phyloP scores from a whole-genome alignment of 2,329 filamentous ascomycete species.

The Aspergillus persii region DNA sequence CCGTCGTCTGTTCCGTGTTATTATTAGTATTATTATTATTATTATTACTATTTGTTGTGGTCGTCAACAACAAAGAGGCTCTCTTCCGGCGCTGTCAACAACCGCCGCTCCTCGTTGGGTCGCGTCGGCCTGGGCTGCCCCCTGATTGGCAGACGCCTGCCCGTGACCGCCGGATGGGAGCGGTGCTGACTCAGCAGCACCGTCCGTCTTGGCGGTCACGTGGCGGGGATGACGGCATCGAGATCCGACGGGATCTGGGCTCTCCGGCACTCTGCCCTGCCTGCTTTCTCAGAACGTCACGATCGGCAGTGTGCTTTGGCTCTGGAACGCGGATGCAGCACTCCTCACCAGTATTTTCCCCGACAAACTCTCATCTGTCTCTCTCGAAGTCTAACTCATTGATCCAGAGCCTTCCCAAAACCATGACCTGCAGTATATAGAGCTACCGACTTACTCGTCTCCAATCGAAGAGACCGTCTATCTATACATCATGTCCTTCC shows the following conservation, averaged over 20 bases:
- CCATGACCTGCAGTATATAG: neutral
- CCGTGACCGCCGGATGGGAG: slow-evolving; percentile 20
- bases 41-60: slow-evolving; percentile 43
- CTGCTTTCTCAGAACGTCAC: neutral
- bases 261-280: too few species aligned
- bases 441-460: neutral
- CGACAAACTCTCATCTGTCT: too few species aligned
- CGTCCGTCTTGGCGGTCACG: slow-evolving; percentile 11
- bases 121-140: slow-evolving; percentile 25
- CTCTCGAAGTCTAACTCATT: too few species aligned
- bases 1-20: too few species aligned
- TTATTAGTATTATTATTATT: slow-evolving; percentile 2
- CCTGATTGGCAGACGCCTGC: slow-evolving; percentile 27
- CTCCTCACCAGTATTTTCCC: too few species aligned
- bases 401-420: neutral
- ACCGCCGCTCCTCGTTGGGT: slow-evolving; percentile 32
- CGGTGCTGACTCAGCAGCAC: slow-evolving; percentile 19
- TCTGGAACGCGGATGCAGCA: neutral
- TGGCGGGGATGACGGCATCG: slow-evolving; percentile 14
- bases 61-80: neutral
- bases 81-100: slow-evolving; percentile 42
- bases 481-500: slow-evolving; percentile 14
- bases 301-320: neutral
- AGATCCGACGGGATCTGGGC: neutral
- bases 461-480: neutral